These are phyloP conservation scores for Xanthoparmelia taractica DNA, from an alignment of 495 filamentous ascomycete species.

Conservation along the genomic window DNA sequence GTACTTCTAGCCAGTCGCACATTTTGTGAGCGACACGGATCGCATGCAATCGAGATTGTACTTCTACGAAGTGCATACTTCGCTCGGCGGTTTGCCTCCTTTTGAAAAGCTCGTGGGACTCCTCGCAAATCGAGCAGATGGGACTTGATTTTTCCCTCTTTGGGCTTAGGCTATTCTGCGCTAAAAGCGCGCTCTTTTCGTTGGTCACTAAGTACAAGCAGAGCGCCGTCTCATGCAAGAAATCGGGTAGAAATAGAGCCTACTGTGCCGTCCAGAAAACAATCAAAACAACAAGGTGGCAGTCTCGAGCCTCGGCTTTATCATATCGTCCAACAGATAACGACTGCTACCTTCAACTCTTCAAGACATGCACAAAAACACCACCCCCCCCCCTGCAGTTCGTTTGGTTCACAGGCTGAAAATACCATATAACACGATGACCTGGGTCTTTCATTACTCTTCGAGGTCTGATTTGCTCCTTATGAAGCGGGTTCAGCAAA, in stretches of 20 bases:
- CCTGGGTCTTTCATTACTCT: neutral
- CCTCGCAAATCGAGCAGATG: too few relatives aligned
- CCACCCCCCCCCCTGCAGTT: too few relatives aligned
- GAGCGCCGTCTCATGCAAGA: conserved; percentile 8
- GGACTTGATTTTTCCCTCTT: neutral
- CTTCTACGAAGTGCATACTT: too few relatives aligned
- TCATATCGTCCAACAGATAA: too few relatives aligned
- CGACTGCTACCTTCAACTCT: too few relatives aligned
- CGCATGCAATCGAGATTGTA: too few relatives aligned
- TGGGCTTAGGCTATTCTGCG: neutral
- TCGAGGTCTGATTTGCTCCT: neutral
- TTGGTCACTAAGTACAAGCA: conserved; percentile 4
- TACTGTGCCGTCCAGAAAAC: neutral
- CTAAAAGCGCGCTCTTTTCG: neutral
- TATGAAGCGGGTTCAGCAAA: too few relatives aligned
- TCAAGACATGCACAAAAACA: neutral
- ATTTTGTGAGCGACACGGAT: conserved; percentile 9
- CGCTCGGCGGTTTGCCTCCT: neutral
- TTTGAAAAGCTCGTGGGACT: neutral
- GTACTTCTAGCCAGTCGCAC: neutral
- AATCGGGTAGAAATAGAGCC: neutral
- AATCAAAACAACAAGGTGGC: neutral
- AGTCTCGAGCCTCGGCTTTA: too few relatives aligned
- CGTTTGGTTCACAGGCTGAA: conserved; percentile 11
- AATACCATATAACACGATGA: neutral